phyloP scores from a whole-genome alignment of 176 grass and related monocot species.

The Raddia distichophylla region DNA sequence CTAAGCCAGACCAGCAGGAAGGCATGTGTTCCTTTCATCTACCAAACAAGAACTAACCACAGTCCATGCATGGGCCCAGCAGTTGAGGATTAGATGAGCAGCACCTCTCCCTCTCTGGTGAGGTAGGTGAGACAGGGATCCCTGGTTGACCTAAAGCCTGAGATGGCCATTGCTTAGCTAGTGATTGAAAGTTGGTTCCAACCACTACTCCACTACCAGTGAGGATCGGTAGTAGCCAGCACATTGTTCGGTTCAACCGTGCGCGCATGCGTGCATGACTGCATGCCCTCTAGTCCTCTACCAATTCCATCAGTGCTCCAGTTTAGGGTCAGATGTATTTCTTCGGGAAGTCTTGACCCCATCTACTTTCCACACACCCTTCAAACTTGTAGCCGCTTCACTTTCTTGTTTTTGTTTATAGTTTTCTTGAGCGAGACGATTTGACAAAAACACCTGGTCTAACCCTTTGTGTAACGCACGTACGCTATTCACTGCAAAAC shows the following conservation, averaged over 20 bases:
- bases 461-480: not conserved
- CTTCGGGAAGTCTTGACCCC: constrained; percentile 1
- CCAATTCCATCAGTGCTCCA: constrained; percentile 17
- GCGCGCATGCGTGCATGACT: not conserved
- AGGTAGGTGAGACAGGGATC: constrained; percentile 37
- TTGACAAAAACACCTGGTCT: constrained; percentile 7
- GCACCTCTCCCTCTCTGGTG: constrained; percentile 6
- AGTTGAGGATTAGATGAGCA: constrained; percentile 12
- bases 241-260: constrained; percentile 20
- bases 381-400: not conserved
- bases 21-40: constrained; percentile 42
- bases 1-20: not conserved
- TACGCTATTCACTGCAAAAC: too few species aligned
- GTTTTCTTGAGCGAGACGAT: not conserved
- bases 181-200: constrained; percentile 36
- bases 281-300: not conserved
- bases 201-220: constrained; percentile 29
- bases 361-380: not conserved
- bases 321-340: constrained; percentile 30
- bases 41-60: constrained; percentile 41
- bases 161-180: constrained; percentile 34
- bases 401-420: not conserved
- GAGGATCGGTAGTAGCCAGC: not conserved
- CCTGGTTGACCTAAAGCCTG: constrained; percentile 47
- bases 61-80: constrained; percentile 29